These are phyloP conservation scores for Pseudogymnoascus sp. DNA, from an alignment of 2,329 filamentous ascomycete genomes.

Conservation along the genomic window DNA sequence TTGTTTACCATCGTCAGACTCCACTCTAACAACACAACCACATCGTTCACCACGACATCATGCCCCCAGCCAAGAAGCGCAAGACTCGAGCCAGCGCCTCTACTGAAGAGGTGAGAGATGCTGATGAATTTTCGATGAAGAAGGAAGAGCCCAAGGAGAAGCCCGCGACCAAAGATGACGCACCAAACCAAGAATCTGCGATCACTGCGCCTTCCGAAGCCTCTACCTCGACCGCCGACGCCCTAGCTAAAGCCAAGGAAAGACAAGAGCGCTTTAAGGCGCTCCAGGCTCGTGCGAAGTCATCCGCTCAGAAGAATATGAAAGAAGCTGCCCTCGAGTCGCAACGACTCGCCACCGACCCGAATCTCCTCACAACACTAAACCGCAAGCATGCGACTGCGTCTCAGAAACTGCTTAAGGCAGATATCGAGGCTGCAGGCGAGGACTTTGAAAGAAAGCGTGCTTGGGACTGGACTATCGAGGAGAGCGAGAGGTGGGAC, in stretches of 20 bases:
- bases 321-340: slow-evolving; percentile 80
- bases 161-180: not conserved
- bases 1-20: slow-evolving; percentile 17
- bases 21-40: slow-evolving; percentile 6
- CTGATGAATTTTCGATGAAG: not conserved
- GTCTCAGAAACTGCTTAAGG: slow-evolving; percentile 86
- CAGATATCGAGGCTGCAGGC: slow-evolving; percentile 74
- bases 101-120: slow-evolving; percentile 14
- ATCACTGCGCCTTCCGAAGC: slow-evolving; percentile 9
- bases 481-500: slow-evolving; percentile 93
- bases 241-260: slow-evolving; percentile 49
- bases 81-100: slow-evolving; percentile 32
- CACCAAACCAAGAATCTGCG: slow-evolving; percentile 10
- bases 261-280: slow-evolving; percentile 79
- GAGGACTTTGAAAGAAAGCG: slow-evolving; percentile 96
- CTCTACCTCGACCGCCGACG: slow-evolving; percentile 21
- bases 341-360: slow-evolving; percentile 70
- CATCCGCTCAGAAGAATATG: slow-evolving; percentile 65
- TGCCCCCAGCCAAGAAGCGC: slow-evolving; percentile 41
- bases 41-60: slow-evolving; percentile 18
- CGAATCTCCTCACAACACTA: slow-evolving; percentile 68
- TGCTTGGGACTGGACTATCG: slow-evolving; percentile 97
- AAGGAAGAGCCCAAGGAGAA: not conserved
- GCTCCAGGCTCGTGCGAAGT: slow-evolving; percentile 72
- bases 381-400: slow-evolving; percentile 81